phyloP scores from a whole-genome alignment of 176 grass and related monocot genomes.

The Raddia guianensis region DNA sequence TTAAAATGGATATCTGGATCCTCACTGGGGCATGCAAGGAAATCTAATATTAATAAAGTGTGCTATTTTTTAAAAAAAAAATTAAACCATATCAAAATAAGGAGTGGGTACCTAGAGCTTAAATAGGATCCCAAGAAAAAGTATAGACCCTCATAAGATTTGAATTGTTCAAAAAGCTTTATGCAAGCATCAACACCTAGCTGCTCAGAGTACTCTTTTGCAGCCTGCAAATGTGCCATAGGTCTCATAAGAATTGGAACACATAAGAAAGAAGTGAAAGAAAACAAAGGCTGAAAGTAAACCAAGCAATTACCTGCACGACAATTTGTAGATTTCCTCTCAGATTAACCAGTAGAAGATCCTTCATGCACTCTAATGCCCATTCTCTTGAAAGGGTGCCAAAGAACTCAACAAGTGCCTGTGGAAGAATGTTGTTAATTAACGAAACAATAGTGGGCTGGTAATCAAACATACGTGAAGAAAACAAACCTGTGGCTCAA shows the following conservation, averaged over 20 bases:
- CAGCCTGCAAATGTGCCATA: slow-evolving; percentile 50
- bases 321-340: slow-evolving; percentile 98
- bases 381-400: slow-evolving; percentile 90
- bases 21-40: slow-evolving; percentile 65
- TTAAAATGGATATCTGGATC: slow-evolving; percentile 97
- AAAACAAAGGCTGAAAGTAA: slow-evolving; percentile 10
- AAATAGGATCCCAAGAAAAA: slow-evolving; percentile 96
- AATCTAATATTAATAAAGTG: slow-evolving; percentile 41
- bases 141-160: slow-evolving; percentile 98
- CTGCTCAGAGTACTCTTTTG: slow-evolving; percentile 93
- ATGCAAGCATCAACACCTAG: slow-evolving; percentile 86
- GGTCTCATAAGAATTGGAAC: slow-evolving; percentile 28
- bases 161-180: slow-evolving; percentile 98
- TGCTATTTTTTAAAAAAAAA: no score
- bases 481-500: slow-evolving; percentile 88
- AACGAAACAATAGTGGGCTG: neutral
- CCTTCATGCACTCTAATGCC: slow-evolving; percentile 99
- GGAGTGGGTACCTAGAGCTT: slow-evolving; percentile 81
- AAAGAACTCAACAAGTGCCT: slow-evolving; percentile 98
- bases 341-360: slow-evolving; percentile 86
- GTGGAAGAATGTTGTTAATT: slow-evolving; percentile 35
- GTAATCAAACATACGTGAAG: slow-evolving; percentile 16
- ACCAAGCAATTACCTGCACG: slow-evolving; percentile 72
- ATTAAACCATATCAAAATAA: neutral
- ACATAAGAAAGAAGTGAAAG: neutral